These are phyloP conservation scores for Lodderomyces metapsilosis DNA, from an alignment of 1,139 yeast species.

Conservation along the genomic window DNA sequence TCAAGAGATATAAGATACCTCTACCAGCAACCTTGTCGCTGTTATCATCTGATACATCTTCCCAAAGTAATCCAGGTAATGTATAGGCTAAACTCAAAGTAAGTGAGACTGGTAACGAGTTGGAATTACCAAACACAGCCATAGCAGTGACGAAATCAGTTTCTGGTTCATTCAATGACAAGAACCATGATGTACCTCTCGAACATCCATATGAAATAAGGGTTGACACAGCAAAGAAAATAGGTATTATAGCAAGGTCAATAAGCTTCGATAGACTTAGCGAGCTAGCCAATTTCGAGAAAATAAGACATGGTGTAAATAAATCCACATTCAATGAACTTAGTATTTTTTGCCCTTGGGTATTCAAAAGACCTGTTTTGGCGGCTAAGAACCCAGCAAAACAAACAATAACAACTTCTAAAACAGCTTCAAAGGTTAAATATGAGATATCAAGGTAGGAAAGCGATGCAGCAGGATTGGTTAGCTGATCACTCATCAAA, in stretches of 20 bases:
- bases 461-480: conserved; percentile 19
- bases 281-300: conserved; percentile 75
- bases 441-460: conserved; percentile 58
- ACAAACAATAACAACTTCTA: conserved; percentile 74
- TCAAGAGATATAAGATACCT: conserved; percentile 72
- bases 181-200: conserved; percentile 41
- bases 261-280: conserved; percentile 63
- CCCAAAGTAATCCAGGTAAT: conserved; percentile 74
- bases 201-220: conserved; percentile 60
- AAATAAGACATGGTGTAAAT: conserved; percentile 83
- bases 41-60: conserved; percentile 61
- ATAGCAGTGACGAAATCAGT: conserved; percentile 81
- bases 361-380: conserved; percentile 53
- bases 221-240: conserved; percentile 67
- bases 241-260: conserved; percentile 71
- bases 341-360: conserved; percentile 63
- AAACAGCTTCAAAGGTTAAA: conserved; percentile 74
- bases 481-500: conserved; percentile 7
- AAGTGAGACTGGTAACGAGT: conserved; percentile 75
- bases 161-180: conserved; percentile 61
- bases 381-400: conserved; percentile 73
- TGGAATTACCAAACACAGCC: conserved; percentile 86
- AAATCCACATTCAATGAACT: conserved; percentile 72
- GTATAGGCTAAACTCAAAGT: conserved; percentile 72
- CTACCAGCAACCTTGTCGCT: conserved; percentile 75